These are phyloP conservation scores for Batkoa obscura DNA, from an alignment of 371 early-diverging fungal genomes.

Conservation along the genomic window DNA sequence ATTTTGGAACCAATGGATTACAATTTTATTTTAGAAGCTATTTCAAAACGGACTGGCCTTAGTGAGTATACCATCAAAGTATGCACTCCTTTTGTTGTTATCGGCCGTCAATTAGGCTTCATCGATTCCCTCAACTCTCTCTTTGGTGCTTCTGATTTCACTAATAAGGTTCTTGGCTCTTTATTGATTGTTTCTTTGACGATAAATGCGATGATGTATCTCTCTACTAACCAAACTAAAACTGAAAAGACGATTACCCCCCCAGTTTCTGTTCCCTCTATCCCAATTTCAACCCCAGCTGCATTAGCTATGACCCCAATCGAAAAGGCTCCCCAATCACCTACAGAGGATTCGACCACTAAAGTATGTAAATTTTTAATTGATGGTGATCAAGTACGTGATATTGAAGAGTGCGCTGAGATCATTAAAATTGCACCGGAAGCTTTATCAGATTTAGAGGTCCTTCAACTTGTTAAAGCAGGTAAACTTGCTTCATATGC, in stretches of 20 bases:
- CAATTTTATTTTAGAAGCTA: constrained; percentile 19
- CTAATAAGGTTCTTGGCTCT: constrained; percentile 24
- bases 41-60: constrained; percentile 17
- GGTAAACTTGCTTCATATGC: constrained; percentile 65
- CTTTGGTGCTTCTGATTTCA: constrained; percentile 8
- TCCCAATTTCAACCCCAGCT: background rate
- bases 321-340: background rate
- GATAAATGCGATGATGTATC: constrained; percentile 42
- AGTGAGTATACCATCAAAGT: constrained; percentile 32
- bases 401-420: constrained; percentile 37
- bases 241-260: no score
- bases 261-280: background rate
- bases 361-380: background rate
- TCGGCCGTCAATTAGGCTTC: constrained; percentile 6
- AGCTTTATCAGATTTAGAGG: constrained; percentile 39
- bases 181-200: constrained; percentile 31
- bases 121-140: background rate
- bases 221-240: constrained; percentile 26
- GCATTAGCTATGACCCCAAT: background rate
- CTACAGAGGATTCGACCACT: background rate
- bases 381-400: constrained; percentile 19
- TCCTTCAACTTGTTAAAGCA: constrained; percentile 43
- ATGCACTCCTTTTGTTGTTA: background rate
- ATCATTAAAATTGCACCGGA: constrained; percentile 29
- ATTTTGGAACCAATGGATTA: background rate